Percentiles rank a stretch among this genome's conserved stretches.
Evolutionary conservation across 768 basidiomycete species (phyloP).

Genomic region (Phylloporus rhodoxanthus): DNA sequence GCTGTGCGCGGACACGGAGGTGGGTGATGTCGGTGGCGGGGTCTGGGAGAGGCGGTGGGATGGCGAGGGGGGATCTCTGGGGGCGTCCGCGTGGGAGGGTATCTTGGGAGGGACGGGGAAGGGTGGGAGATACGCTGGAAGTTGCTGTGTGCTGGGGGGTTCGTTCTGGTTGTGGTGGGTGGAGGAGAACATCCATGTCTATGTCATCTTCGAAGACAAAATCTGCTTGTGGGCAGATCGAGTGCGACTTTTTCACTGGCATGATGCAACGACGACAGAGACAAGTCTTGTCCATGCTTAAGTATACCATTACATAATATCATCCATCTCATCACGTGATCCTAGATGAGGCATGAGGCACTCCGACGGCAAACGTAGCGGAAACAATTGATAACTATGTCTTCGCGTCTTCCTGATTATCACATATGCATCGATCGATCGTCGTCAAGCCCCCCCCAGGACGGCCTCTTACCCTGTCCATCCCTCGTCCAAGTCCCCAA

Average conservation of each 20-base stretch:
- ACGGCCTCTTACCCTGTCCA: neutral
- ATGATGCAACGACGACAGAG: constrained; percentile 20
- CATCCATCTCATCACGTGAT: neutral
- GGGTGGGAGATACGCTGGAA: neutral
- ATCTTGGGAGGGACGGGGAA: constrained; percentile 18
- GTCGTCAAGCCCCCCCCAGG: neutral
- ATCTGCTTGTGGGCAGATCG: constrained; percentile 17
- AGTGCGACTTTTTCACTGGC: constrained; percentile 18
- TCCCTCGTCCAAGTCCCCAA: constrained; percentile 2
- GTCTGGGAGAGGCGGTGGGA: constrained; percentile 30
- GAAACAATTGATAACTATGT: neutral
- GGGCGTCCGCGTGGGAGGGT: constrained; percentile 6
- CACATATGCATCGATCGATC: neutral
- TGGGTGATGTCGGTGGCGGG: constrained; percentile 74
- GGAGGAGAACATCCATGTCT: constrained; percentile 24
- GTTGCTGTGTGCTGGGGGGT: constrained; percentile 10
- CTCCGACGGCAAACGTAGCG: too few relatives aligned
- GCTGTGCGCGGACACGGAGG: constrained; percentile 63
- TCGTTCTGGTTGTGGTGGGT: neutral
- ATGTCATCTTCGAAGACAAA: constrained; percentile 33
- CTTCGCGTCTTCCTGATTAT: neutral
- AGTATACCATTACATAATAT: neutral
- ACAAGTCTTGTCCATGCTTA: too few relatives aligned
- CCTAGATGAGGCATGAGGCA: neutral
- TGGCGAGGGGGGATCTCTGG: constrained; percentile 5